Percentiles rank a stretch among this genome's conserved stretches.
Evolutionary conservation across 169 alveolate genomes (phyloP).

Genomic region (Plasmodium adleri): DNA sequence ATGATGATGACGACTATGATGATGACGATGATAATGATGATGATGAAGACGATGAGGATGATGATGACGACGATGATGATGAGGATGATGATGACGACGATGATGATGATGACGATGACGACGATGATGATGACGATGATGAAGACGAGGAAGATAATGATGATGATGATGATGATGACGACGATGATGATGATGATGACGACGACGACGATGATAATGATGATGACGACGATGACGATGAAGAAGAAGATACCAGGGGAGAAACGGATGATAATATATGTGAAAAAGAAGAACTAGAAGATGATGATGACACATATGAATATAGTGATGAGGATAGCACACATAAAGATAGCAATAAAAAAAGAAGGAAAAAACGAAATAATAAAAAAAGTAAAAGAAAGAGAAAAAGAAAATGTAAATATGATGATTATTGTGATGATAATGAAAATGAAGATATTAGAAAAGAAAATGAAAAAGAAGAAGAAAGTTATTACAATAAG

Average conservation of each 20-base stretch:
- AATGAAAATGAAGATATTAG: not conserved
- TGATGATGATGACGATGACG: not conserved
- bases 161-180: not conserved
- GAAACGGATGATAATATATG: constrained; percentile 16
- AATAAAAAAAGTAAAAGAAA: constrained; percentile 7
- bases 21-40: not conserved
- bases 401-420: not conserved
- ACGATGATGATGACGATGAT: not conserved
- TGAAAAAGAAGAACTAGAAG: constrained; percentile 1
- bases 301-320: constrained; percentile 1
- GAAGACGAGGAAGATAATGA: constrained; percentile 1
- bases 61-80: not conserved
- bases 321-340: not conserved
- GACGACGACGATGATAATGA: not conserved
- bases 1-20: not conserved
- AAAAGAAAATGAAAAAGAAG: constrained; percentile 11
- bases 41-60: not conserved
- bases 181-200: not conserved
- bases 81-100: not conserved
- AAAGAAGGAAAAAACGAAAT: not conserved
- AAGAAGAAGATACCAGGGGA: constrained; percentile 3
- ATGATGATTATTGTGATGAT: not conserved
- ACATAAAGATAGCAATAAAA: not conserved
- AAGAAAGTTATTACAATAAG: constrained; percentile 33
- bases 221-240: not conserved